Conservation (phyloP, 257 asterid genomes). For the Fraxinus pennsylvanica region DNA sequence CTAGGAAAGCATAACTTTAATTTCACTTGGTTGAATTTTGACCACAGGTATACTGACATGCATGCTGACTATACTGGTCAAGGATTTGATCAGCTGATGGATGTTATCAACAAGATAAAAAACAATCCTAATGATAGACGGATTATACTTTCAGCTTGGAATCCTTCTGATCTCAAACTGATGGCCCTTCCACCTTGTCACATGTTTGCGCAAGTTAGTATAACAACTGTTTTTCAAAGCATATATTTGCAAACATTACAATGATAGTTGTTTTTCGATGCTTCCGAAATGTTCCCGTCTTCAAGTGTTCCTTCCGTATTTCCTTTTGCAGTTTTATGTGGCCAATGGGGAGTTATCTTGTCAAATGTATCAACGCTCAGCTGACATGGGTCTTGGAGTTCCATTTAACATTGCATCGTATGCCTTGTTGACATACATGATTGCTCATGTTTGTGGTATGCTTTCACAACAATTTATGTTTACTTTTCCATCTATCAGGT, state of each 20-base stretch:
- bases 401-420: slow-evolving; percentile 84
- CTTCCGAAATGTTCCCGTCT: background rate
- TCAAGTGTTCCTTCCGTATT: slow-evolving; percentile 16
- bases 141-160: slow-evolving; percentile 78
- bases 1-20: background rate
- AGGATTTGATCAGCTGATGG: slow-evolving; percentile 80
- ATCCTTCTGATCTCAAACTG: slow-evolving; percentile 71
- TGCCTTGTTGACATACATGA: slow-evolving; percentile 73
- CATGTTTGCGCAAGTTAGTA: slow-evolving; percentile 80
- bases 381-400: slow-evolving; percentile 88
- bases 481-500: background rate
- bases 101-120: slow-evolving; percentile 64
- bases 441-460: slow-evolving; percentile 84
- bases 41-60: slow-evolving; percentile 65
- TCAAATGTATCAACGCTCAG: slow-evolving; percentile 89
- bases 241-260: background rate
- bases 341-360: slow-evolving; percentile 77
- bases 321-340: slow-evolving; percentile 63
- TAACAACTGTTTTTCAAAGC: background rate
- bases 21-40: background rate
- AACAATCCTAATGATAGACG: slow-evolving; percentile 72
- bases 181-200: slow-evolving; percentile 93
- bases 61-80: slow-evolving; percentile 73
- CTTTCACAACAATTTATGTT: background rate
- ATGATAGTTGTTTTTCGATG: background rate